Percentiles rank a stretch among this genome's conserved stretches.
Evolutionary conservation across 306 rosid species (phyloP).

Genomic region (Vigna hirtella): DNA sequence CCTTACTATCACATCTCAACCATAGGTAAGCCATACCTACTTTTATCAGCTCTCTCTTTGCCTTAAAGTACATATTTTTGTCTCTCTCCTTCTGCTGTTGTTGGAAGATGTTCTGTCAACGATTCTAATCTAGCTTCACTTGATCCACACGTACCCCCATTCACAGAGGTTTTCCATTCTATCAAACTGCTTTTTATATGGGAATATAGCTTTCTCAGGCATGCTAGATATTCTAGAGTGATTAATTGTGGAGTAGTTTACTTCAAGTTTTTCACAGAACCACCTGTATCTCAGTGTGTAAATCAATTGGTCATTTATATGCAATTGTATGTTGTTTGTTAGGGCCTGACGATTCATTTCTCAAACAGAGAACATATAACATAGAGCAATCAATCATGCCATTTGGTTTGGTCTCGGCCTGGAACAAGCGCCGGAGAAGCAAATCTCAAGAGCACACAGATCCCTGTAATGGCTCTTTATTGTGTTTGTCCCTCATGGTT

Average conservation of each 20-base stretch:
- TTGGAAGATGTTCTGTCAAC: slow-evolving; percentile 61
- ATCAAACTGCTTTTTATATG: slow-evolving; percentile 46
- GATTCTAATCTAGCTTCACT: slow-evolving; percentile 63
- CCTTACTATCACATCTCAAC: slow-evolving; percentile 49
- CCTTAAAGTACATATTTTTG: slow-evolving; percentile 71
- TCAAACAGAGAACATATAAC: slow-evolving; percentile 34
- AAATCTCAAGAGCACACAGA: slow-evolving; percentile 77
- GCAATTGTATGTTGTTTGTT: slow-evolving; percentile 34
- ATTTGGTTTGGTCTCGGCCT: slow-evolving; percentile 89
- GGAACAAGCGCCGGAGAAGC: slow-evolving; percentile 94
- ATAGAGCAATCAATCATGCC: slow-evolving; percentile 63
- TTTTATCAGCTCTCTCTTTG: slow-evolving; percentile 62
- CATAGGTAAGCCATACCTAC: slow-evolving; percentile 63
- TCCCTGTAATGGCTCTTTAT: slow-evolving; percentile 64
- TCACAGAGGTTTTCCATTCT: slow-evolving; percentile 43
- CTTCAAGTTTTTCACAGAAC: slow-evolving; percentile 16
- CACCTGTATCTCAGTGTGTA: slow-evolving; percentile 28
- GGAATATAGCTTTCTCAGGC: slow-evolving; percentile 39
- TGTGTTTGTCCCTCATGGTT: neutral
- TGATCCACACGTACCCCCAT: slow-evolving; percentile 60
- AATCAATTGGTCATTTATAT: slow-evolving; percentile 44
- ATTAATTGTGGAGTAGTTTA: slow-evolving; percentile 32
- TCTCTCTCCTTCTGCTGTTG: slow-evolving; percentile 60
- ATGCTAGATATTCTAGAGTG: slow-evolving; percentile 28
- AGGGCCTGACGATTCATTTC: slow-evolving; percentile 47